Conservation (phyloP, 2,329 filamentous ascomycete species). For the Sclerotinia nivalis region DNA sequence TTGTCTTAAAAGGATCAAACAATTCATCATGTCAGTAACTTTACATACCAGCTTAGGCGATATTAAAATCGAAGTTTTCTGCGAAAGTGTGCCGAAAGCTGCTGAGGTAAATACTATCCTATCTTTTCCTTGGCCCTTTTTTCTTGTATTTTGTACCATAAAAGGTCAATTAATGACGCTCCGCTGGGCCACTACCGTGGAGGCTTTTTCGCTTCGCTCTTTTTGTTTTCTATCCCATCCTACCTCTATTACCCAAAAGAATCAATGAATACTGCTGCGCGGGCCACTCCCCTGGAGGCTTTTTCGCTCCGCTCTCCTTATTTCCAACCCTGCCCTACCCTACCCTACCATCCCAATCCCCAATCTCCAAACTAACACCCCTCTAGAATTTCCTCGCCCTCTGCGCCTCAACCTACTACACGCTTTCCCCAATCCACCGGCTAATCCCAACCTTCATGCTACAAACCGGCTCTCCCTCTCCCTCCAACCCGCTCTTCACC, state of each 20-base stretch:
- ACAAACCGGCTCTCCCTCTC: constrained; percentile 68
- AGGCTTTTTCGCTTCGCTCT: constrained; percentile 4
- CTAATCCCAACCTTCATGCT: constrained; percentile 80
- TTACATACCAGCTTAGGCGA: constrained; percentile 88
- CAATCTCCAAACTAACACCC: constrained; percentile 24
- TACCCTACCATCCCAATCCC: not conserved
- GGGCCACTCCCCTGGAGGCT: no score
- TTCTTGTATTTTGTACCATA: not conserved
- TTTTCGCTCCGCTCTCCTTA: not conserved
- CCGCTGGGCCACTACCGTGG: constrained; percentile 9
- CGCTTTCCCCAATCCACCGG: constrained; percentile 74
- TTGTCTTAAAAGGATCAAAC: not conserved
- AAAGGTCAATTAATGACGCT: not conserved
- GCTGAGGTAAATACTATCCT: constrained; percentile 62
- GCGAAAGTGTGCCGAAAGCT: constrained; percentile 90
- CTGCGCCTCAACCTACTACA: constrained; percentile 77
- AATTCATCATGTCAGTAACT: constrained; percentile 58
- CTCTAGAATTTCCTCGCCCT: constrained; percentile 81
- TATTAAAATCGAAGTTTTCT: constrained; percentile 95
- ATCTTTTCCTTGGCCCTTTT: not conserved
- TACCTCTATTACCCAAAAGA: no score
- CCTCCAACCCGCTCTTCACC: constrained; percentile 42
- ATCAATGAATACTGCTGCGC: no score
- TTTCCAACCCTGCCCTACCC: not conserved
- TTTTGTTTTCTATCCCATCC: not conserved